A percentile compares a stretch with the other conserved stretches of the same genome.
Evolutionary conservation across 371 early-diverging fungal genomes (phyloP).

Genomic region (Rhizopus delemar): DNA sequence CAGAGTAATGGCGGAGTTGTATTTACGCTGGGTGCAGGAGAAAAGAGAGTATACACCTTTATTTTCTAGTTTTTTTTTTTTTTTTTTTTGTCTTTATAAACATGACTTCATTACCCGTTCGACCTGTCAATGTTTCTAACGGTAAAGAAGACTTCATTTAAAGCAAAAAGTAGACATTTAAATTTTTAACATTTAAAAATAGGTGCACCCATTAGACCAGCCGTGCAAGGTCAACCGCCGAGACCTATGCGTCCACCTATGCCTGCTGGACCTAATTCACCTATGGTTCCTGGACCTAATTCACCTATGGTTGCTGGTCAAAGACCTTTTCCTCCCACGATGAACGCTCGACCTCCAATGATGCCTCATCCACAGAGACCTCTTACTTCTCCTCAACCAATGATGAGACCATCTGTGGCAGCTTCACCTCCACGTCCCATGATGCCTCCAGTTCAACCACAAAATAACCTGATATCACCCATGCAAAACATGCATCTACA

Average conservation of each 20-base stretch:
- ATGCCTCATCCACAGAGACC: too few species aligned
- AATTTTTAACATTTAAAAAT: neutral
- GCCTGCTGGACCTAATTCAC: neutral
- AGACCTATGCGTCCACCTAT: constrained; percentile 1
- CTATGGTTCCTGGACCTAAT: neutral
- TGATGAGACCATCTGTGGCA: constrained; percentile 1
- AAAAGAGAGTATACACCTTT: too few species aligned
- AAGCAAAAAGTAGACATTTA: neutral
- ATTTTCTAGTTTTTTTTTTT: neutral
- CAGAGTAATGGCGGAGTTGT: too few species aligned
- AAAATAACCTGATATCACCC: constrained; percentile 19
- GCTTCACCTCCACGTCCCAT: neutral
- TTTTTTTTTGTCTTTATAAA: neutral
- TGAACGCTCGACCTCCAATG: neutral
- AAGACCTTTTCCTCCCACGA: neutral
- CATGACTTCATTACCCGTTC: neutral
- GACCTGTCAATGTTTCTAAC: constrained; percentile 1
- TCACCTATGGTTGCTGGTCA: neutral
- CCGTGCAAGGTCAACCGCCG: neutral
- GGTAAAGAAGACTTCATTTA: neutral
- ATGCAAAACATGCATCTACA: constrained; percentile 42
- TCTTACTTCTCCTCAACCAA: neutral
- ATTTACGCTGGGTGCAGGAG: too few species aligned
- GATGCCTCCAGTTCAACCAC: too few species aligned
- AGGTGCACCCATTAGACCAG: constrained; percentile 3